phyloP scores from a whole-genome alignment of 2,329 filamentous ascomycete species.

The Colletotrichum brevisporum region DNA sequence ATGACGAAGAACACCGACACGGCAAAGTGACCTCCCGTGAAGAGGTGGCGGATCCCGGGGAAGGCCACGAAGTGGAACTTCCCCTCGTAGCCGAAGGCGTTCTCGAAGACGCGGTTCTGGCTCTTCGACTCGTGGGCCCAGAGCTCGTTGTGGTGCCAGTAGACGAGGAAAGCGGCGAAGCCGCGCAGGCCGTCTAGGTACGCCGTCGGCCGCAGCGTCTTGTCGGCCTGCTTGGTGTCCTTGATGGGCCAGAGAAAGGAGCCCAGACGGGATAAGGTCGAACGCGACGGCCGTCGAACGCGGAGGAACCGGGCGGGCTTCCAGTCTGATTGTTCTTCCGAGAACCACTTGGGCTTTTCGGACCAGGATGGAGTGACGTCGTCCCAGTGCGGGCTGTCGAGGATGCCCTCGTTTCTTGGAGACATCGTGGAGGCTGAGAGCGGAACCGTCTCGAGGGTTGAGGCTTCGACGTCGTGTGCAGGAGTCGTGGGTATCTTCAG shows the following conservation, averaged over 20 bases:
- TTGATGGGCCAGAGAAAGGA: constrained; percentile 39
- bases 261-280: constrained; percentile 10
- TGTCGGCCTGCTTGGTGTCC: constrained; percentile 30
- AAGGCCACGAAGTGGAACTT: constrained; percentile 65
- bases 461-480: no score
- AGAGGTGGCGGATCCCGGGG: constrained; percentile 71
- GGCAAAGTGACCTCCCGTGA: constrained; percentile 72
- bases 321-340: constrained; percentile 44
- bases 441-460: background rate
- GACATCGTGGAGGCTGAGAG: constrained; percentile 46
- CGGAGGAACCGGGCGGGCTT: constrained; percentile 45
- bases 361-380: constrained; percentile 46
- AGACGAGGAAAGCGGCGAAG: constrained; percentile 62
- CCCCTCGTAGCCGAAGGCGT: constrained; percentile 63
- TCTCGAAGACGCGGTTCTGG: constrained; percentile 52
- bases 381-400: constrained; percentile 53
- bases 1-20: constrained; percentile 71
- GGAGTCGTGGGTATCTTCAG: background rate
- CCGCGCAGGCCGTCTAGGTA: constrained; percentile 65
- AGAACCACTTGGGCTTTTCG: constrained; percentile 43
- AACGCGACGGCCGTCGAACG: constrained; percentile 30
- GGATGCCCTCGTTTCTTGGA: constrained; percentile 48
- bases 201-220: constrained; percentile 55
- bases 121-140: constrained; percentile 53
- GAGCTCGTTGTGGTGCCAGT: constrained; percentile 62